phyloP scores from a whole-genome alignment of 2,329 filamentous ascomycete genomes.

The Fusarium pseudoanthophilum region DNA sequence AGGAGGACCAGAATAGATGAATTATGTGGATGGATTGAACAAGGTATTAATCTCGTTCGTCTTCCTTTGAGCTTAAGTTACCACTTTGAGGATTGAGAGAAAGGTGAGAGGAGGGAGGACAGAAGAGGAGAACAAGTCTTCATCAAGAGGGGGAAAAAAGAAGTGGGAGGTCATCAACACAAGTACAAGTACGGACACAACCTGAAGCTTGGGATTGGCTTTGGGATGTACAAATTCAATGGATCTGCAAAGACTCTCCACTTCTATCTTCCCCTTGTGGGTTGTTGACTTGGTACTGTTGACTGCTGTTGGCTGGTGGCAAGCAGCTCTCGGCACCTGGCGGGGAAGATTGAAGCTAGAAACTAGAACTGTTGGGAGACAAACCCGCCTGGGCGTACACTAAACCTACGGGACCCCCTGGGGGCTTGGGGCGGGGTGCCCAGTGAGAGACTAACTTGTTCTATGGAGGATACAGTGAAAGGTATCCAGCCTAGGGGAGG shows the following conservation, averaged over 20 bases:
- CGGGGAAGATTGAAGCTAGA: slow-evolving; percentile 39
- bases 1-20: slow-evolving; percentile 29
- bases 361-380: slow-evolving; percentile 47
- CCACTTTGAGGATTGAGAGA: neutral
- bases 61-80: slow-evolving; percentile 10
- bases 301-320: slow-evolving; percentile 41
- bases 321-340: slow-evolving; percentile 42
- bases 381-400: slow-evolving; percentile 24
- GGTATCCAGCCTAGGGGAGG: neutral
- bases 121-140: slow-evolving; percentile 9
- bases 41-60: slow-evolving; percentile 20
- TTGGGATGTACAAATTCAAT: slow-evolving; percentile 36
- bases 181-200: slow-evolving; percentile 41
- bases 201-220: slow-evolving; percentile 14
- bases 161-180: slow-evolving; percentile 36
- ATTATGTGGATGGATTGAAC: slow-evolving; percentile 29
- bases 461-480: neutral
- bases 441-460: neutral
- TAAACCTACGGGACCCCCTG: slow-evolving; percentile 28
- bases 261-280: slow-evolving; percentile 31
- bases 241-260: slow-evolving; percentile 35
- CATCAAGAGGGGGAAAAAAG: slow-evolving; percentile 3
- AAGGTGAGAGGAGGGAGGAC: neutral
- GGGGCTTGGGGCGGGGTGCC: slow-evolving; percentile 2
- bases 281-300: slow-evolving; percentile 37